Evolutionary conservation across 2,329 filamentous ascomycete species (phyloP).

Genomic region (Paraphaeosphaeria minitans): DNA sequence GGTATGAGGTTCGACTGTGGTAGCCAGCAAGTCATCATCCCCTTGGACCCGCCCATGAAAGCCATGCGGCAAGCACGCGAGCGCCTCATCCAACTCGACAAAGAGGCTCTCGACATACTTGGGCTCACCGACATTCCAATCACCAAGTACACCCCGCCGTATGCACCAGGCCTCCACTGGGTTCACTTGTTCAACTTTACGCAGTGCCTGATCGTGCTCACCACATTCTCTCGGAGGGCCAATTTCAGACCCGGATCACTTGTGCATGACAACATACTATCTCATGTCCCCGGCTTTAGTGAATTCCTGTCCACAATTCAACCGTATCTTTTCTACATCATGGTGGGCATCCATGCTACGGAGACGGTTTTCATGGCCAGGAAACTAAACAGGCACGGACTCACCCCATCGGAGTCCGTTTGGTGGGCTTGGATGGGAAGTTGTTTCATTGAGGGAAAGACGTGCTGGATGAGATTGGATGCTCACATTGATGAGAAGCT

Average conservation of each 20-base stretch:
- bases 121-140: conserved; percentile 63
- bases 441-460: conserved; percentile 60
- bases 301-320: conserved; percentile 64
- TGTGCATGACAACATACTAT: conserved; percentile 52
- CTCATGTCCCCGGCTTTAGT: conserved; percentile 60
- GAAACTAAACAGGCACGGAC: conserved; percentile 58
- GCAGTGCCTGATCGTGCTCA: conserved; percentile 44
- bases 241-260: conserved; percentile 43
- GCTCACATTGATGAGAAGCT: conserved; percentile 31
- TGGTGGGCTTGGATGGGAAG: conserved; percentile 62
- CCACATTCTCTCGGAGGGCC: conserved; percentile 32
- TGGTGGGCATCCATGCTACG: conserved; percentile 66
- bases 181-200: conserved; percentile 60
- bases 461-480: conserved; percentile 51
- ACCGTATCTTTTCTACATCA: conserved; percentile 61
- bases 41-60: conserved; percentile 73
- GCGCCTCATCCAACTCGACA: conserved; percentile 75
- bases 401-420: conserved; percentile 53
- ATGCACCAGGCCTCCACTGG: conserved; percentile 41
- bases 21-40: conserved; percentile 58
- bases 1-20: conserved; percentile 65
- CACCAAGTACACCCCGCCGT: conserved; percentile 58
- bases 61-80: conserved; percentile 69
- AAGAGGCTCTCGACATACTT: conserved; percentile 63
- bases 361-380: conserved; percentile 63